These are phyloP conservation scores for Thermothelomyces thermophilus DNA, from an alignment of 2,329 filamentous ascomycete genomes.

Conservation along the genomic window DNA sequence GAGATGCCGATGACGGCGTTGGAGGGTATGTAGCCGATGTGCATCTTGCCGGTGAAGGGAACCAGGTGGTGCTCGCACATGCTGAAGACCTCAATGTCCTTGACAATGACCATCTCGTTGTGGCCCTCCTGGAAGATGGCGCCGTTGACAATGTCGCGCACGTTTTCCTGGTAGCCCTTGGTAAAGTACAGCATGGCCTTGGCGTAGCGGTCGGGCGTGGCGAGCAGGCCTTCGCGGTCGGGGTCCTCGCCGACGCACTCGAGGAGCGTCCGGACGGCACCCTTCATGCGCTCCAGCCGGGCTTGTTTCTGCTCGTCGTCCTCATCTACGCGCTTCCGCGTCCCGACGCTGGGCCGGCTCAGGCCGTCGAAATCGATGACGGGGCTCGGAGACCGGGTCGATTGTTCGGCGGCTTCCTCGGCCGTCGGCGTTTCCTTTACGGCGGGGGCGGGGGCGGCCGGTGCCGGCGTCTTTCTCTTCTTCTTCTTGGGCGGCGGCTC, in stretches of 20 bases:
- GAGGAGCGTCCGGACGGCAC: constrained; percentile 58
- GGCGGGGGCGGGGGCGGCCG: constrained; percentile 16
- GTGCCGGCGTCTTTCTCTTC: constrained; percentile 26
- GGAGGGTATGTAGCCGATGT: constrained; percentile 95
- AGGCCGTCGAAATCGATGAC: constrained; percentile 57
- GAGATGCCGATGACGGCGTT: constrained; percentile 90
- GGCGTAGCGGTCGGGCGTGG: constrained; percentile 78
- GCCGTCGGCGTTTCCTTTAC: constrained; percentile 21
- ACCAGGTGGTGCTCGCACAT: constrained; percentile 97
- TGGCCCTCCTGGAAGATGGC: constrained; percentile 96
- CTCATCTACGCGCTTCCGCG: constrained; percentile 56
- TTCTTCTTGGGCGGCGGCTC: constrained; percentile 33
- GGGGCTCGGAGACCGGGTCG: constrained; percentile 45
- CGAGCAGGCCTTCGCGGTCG: constrained; percentile 56
- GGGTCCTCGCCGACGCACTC: constrained; percentile 65
- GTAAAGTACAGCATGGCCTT: constrained; percentile 96
- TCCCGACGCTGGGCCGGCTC: constrained; percentile 55
- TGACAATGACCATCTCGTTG: constrained; percentile 95
- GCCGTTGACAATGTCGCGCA: constrained; percentile 83
- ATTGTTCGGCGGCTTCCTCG: constrained; percentile 26
- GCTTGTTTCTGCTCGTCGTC: constrained; percentile 42
- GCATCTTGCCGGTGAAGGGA: constrained; percentile 97
- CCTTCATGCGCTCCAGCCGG: constrained; percentile 52
- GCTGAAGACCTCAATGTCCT: constrained; percentile 92
- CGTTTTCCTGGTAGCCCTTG: constrained; percentile 92